Evolutionary conservation across 2,329 filamentous ascomycete species (phyloP).

Genomic region (Thielaviopsis ethacetica): DNA sequence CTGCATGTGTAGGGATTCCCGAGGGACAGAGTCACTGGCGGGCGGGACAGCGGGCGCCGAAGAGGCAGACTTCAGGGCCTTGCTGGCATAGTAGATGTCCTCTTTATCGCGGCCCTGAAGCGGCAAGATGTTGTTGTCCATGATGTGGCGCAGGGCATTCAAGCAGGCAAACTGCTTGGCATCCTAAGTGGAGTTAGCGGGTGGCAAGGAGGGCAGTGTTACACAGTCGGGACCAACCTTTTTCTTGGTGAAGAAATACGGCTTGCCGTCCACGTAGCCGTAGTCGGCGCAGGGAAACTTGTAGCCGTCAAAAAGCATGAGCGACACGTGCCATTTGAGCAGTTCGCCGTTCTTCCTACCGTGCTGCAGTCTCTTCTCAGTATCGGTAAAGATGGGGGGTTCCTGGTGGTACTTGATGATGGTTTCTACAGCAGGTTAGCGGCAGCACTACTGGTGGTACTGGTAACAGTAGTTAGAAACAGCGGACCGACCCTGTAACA

Average conservation of each 20-base stretch:
- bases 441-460: not conserved
- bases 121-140: not conserved
- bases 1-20: too few species aligned
- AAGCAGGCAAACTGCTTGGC: constrained; percentile 38
- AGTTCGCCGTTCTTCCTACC: not conserved
- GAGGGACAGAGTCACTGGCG: too few species aligned
- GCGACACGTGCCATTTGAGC: not conserved
- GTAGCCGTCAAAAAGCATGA: not conserved
- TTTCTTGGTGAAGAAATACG: constrained; percentile 27
- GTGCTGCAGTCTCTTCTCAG: not conserved
- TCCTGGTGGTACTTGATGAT: not conserved
- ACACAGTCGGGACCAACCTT: constrained; percentile 20
- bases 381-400: not conserved
- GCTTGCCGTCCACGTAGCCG: constrained; percentile 17
- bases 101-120: not conserved
- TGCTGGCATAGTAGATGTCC: not conserved
- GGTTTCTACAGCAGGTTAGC: not conserved
- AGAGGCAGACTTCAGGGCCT: not conserved
- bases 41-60: not conserved
- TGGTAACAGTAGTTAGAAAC: not conserved
- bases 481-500: not conserved
- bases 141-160: constrained; percentile 25
- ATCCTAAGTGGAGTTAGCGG: too few species aligned
- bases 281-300: constrained; percentile 19
- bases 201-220: too few species aligned